phyloP scores from a whole-genome alignment of 352 stramenopile species.

The Thraustotheca clavata region DNA sequence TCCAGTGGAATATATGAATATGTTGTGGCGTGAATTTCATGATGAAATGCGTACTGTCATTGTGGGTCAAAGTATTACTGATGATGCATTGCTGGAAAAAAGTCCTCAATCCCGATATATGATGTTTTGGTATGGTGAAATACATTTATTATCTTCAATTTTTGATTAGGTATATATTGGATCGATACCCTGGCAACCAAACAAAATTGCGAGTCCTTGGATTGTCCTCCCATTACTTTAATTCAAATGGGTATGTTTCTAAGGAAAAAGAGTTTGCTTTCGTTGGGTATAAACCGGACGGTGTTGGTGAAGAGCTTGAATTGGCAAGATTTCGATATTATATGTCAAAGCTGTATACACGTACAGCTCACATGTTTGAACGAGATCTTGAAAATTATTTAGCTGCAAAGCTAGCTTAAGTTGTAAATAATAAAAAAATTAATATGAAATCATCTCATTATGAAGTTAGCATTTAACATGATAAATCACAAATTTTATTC shows the following conservation, averaged over 20 bases:
- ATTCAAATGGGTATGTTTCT: not conserved
- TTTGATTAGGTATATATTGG: not conserved
- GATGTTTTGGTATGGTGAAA: slow-evolving; percentile 10
- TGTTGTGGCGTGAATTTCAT: slow-evolving; percentile 18
- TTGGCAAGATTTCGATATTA: slow-evolving; percentile 6
- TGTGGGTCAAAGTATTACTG: slow-evolving; percentile 13
- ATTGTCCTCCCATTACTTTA: slow-evolving; percentile 16
- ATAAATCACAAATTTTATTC: too few species aligned
- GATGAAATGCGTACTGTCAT: not conserved
- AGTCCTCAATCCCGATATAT: not conserved
- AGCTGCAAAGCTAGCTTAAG: not conserved
- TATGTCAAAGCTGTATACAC: not conserved
- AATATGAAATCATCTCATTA: too few species aligned
- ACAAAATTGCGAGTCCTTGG: slow-evolving; percentile 7
- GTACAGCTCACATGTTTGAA: not conserved
- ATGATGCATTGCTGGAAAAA: not conserved
- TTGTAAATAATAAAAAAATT: too few species aligned
- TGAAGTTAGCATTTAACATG: too few species aligned
- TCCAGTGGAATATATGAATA: slow-evolving; percentile 13
- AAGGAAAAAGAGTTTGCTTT: slow-evolving; percentile 3
- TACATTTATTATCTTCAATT: not conserved
- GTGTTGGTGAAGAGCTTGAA: not conserved
- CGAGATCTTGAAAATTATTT: not conserved
- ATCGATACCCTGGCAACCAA: not conserved
- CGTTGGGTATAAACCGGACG: slow-evolving; percentile 5